Conservation (phyloP, 768 basidiomycete genomes). For the Lactarius evosmus region DNA sequence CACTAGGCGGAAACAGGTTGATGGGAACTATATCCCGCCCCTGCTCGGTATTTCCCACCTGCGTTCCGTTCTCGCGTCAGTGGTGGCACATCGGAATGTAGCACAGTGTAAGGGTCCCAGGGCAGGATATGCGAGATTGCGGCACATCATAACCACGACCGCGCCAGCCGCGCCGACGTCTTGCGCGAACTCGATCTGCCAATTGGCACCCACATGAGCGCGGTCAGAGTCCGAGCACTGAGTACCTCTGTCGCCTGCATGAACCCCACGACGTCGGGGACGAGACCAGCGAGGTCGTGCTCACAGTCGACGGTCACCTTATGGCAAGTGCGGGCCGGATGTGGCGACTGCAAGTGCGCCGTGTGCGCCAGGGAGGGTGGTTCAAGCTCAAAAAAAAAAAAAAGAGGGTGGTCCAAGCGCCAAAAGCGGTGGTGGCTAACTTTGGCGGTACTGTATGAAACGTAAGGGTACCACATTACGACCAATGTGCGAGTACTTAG, state of each 20-base stretch:
- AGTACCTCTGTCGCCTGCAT: conserved; percentile 52
- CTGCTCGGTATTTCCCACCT: conserved; percentile 58
- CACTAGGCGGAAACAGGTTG: conserved; percentile 58
- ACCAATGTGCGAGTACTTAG: background rate
- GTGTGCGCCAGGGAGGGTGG: conserved; percentile 52
- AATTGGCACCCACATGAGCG: conserved; percentile 51
- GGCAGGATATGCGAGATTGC: background rate
- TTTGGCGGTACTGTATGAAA: conserved; percentile 35
- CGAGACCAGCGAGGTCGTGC: conserved; percentile 56
- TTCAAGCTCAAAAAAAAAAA: too few relatives aligned
- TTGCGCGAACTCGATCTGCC: conserved; percentile 71
- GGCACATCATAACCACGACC: conserved; percentile 61
- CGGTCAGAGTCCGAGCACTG: conserved; percentile 44
- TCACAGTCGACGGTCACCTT: conserved; percentile 70
- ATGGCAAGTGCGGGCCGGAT: conserved; percentile 50
- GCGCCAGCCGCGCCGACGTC: conserved; percentile 66
- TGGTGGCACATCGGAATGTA: background rate
- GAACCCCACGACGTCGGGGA: conserved; percentile 55
- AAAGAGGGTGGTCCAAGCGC: conserved; percentile 69
- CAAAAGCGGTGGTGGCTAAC: conserved; percentile 51
- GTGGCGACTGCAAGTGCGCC: conserved; percentile 57
- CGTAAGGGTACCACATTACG: background rate
- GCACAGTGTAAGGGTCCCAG: background rate
- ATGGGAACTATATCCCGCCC: conserved; percentile 56
- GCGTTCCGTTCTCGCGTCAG: background rate